A percentile compares a stretch with the other conserved stretches of the same genome.
phyloP scores from a whole-genome alignment of 768 basidiomycete species.

The Termitomyces sp. region DNA sequence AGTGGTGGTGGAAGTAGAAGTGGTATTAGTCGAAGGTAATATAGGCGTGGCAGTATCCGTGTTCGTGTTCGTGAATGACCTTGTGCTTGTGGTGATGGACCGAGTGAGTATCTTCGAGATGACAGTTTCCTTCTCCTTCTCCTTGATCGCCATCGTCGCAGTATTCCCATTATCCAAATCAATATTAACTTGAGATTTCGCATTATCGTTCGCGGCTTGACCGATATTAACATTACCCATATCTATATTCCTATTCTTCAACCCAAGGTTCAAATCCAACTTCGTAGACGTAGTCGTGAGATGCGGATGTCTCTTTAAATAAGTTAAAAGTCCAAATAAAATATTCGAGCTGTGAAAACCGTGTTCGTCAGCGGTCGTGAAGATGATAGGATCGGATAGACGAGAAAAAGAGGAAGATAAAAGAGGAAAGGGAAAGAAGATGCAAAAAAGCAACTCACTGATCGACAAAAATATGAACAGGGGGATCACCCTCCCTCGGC shows the following conservation, averaged over 20 bases:
- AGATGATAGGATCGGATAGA: too few relatives aligned
- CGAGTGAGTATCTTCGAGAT: slow-evolving; percentile 2
- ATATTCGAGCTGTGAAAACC: slow-evolving; percentile 68
- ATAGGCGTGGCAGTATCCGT: not conserved
- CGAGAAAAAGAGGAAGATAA: too few relatives aligned
- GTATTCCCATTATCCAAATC: not conserved
- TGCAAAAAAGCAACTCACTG: slow-evolving; percentile 43
- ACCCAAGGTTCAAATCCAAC: not conserved
- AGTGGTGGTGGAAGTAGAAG: not conserved
- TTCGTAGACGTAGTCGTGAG: slow-evolving; percentile 4
- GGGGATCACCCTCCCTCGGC: slow-evolving; percentile 27
- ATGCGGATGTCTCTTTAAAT: slow-evolving; percentile 52
- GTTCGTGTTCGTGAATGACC: not conserved
- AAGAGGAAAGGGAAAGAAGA: too few relatives aligned
- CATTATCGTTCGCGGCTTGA: not conserved
- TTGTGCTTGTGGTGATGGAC: not conserved
- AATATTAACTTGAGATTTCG: not conserved
- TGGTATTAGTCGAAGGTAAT: not conserved
- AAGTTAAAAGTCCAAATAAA: slow-evolving; percentile 75
- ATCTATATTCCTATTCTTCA: not conserved
- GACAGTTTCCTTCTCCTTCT: not conserved
- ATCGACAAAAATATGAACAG: slow-evolving; percentile 53
- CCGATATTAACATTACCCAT: not conserved
- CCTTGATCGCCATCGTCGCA: not conserved
- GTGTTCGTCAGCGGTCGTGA: slow-evolving; percentile 10